Evolutionary conservation across 345 rosid genomes (phyloP).

Genomic region (Mallotus nudiflorus): DNA sequence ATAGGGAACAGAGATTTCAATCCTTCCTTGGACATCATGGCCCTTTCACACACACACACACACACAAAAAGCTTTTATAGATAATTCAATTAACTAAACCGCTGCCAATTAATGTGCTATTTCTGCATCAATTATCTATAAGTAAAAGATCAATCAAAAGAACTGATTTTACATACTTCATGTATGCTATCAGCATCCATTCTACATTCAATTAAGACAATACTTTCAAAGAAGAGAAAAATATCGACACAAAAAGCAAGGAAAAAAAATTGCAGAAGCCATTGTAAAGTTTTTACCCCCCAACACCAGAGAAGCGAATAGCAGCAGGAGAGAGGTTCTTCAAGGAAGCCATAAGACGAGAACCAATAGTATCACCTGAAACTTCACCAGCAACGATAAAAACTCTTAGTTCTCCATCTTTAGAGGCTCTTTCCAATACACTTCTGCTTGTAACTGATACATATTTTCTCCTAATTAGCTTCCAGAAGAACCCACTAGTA

Average conservation of each 20-base stretch:
- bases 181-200: too few species aligned
- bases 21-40: slow-evolving; percentile 74
- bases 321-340: slow-evolving; percentile 67
- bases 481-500: background rate
- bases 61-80: background rate
- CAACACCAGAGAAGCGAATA: slow-evolving; percentile 78
- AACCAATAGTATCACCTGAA: slow-evolving; percentile 81
- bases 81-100: background rate
- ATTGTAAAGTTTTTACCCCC: slow-evolving; percentile 81
- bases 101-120: background rate
- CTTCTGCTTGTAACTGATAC: slow-evolving; percentile 43
- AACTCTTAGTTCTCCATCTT: slow-evolving; percentile 75
- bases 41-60: slow-evolving; percentile 34
- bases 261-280: background rate
- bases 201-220: background rate
- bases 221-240: background rate
- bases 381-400: slow-evolving; percentile 89
- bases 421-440: slow-evolving; percentile 46
- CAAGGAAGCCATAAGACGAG: slow-evolving; percentile 82
- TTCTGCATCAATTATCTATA: background rate
- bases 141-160: too few species aligned
- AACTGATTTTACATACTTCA: too few species aligned
- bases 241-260: background rate
- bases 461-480: slow-evolving; percentile 9
- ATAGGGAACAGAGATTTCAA: slow-evolving; percentile 69